Evolutionary conservation across 208 protist species (phyloP).

Genomic region (Trichomonas tenax): DNA sequence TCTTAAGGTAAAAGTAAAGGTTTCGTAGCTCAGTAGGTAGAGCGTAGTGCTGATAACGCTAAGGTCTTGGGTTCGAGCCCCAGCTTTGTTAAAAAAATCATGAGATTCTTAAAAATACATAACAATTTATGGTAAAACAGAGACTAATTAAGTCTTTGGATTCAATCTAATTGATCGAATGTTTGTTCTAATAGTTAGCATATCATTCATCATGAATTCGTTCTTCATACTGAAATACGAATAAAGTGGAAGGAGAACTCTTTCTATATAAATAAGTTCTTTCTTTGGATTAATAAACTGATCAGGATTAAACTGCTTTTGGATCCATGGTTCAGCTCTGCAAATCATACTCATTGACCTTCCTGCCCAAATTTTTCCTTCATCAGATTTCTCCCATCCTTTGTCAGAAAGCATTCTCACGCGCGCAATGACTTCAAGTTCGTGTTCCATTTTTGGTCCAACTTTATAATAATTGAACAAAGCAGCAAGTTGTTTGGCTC

Average conservation of each 20-base stretch:
- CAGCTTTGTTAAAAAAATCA: no score
- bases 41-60: no score
- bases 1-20: no score
- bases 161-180: neutral
- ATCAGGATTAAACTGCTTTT: neutral
- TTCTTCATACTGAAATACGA: neutral
- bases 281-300: neutral
- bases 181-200: neutral
- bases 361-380: neutral
- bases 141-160: neutral
- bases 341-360: neutral
- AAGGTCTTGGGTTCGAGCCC: no score
- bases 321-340: neutral
- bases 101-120: no score
- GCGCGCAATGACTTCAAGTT: neutral
- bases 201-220: neutral
- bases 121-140: neutral
- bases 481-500: neutral
- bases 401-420: neutral
- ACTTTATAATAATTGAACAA: neutral
- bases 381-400: neutral
- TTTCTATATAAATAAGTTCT: neutral
- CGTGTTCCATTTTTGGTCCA: neutral
- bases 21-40: no score
- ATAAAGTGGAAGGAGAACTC: neutral